Evolutionary conservation across 257 asterid species (phyloP).

Genomic region (Capsicum baccatum): DNA sequence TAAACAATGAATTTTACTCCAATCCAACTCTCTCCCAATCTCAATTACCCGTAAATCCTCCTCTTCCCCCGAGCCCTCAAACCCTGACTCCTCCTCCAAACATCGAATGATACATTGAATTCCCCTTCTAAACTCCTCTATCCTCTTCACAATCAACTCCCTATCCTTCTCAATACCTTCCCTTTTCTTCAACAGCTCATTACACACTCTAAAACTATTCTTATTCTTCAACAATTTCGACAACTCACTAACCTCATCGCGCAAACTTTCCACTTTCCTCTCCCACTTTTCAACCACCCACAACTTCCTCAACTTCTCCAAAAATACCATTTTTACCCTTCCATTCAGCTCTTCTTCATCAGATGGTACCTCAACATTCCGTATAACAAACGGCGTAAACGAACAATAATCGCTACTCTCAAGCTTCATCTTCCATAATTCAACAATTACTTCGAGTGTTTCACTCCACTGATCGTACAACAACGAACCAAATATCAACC

Average conservation of each 20-base stretch:
- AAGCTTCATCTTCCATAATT: constrained; percentile 65
- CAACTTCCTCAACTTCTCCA: constrained; percentile 52
- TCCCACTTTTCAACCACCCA: constrained; percentile 56
- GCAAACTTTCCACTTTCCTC: constrained; percentile 43
- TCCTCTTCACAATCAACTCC: constrained; percentile 42
- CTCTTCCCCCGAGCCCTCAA: neutral
- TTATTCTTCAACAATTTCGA: constrained; percentile 3
- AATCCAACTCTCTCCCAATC: constrained; percentile 51
- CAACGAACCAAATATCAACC: constrained; percentile 38
- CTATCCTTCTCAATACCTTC: constrained; percentile 57
- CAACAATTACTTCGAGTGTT: constrained; percentile 60
- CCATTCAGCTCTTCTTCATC: constrained; percentile 68
- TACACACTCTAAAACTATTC: constrained; percentile 2
- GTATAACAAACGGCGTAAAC: constrained; percentile 54
- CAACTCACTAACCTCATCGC: constrained; percentile 42
- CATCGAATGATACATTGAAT: constrained; percentile 50
- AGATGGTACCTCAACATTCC: constrained; percentile 55
- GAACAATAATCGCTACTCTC: constrained; percentile 25
- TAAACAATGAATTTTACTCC: constrained; percentile 64
- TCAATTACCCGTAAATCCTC: constrained; percentile 40
- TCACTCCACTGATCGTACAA: constrained; percentile 75
- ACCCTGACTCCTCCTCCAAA: constrained; percentile 58
- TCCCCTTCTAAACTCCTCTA: constrained; percentile 60
- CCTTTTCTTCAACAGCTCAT: constrained; percentile 43
- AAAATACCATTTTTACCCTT: constrained; percentile 52